phyloP scores from a whole-genome alignment of 2,329 filamentous ascomycete genomes.

The Aureobasidium sp. region DNA sequence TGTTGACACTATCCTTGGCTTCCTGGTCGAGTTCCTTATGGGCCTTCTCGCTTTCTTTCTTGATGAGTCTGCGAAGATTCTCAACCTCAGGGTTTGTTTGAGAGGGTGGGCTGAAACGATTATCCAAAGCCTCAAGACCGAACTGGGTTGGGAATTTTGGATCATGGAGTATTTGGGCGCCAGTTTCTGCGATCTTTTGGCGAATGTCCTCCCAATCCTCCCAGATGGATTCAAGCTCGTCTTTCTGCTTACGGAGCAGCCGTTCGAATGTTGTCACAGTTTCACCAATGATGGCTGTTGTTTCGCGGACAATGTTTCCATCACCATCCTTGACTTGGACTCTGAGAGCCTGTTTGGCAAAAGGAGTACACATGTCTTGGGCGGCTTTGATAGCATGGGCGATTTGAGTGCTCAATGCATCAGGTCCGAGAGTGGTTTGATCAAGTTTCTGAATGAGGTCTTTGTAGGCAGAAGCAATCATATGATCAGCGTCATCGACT shows the following conservation, averaged over 20 bases:
- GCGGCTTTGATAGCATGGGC: constrained; percentile 11
- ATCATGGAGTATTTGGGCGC: constrained; percentile 6
- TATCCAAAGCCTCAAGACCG: neutral
- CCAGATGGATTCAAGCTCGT: neutral
- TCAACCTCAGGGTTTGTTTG: neutral
- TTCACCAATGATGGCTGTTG: constrained; percentile 7
- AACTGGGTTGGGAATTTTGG: constrained; percentile 4
- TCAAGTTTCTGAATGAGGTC: constrained; percentile 16
- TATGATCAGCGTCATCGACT: neutral
- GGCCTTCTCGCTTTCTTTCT: neutral
- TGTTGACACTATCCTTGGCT: neutral
- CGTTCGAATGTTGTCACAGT: constrained; percentile 14
- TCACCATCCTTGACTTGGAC: constrained; percentile 11
- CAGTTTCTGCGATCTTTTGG: constrained; percentile 2
- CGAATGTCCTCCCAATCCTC: neutral
- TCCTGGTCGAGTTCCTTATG: neutral
- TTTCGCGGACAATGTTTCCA: constrained; percentile 7
- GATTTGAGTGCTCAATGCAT: constrained; percentile 16
- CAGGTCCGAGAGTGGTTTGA: constrained; percentile 15
- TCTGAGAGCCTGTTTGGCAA: constrained; percentile 17
- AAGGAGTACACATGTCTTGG: constrained; percentile 12
- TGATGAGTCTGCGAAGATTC: neutral
- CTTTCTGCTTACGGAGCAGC: neutral
- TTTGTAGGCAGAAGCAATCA: constrained; percentile 11
- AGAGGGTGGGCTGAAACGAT: neutral